A percentile compares a stretch with the other conserved stretches of the same genome.
Conservation (phyloP, 306 rosid species). For the Acmispon strigosus region DNA sequence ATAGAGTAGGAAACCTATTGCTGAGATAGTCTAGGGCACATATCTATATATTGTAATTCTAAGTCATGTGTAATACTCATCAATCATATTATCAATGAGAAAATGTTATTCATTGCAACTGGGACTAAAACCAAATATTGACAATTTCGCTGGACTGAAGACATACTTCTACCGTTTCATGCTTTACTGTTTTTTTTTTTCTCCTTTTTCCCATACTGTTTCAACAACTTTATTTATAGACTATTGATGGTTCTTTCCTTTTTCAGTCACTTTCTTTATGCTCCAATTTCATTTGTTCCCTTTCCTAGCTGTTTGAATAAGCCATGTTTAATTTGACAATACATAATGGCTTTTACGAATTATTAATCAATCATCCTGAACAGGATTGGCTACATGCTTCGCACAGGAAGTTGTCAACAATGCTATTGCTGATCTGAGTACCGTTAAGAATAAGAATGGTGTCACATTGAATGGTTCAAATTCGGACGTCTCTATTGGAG, state of each 20-base stretch:
- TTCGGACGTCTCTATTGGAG: slow-evolving; percentile 32
- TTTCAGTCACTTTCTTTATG: not conserved
- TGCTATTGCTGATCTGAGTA: slow-evolving; percentile 60
- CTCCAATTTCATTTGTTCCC: not conserved
- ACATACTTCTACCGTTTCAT: not conserved
- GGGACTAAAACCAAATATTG: too few species aligned
- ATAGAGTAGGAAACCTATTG: too few species aligned
- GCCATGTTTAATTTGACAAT: slow-evolving; percentile 12
- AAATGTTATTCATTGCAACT: too few species aligned
- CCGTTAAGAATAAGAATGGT: slow-evolving; percentile 28
- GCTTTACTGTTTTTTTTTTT: not conserved
- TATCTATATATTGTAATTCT: too few species aligned
- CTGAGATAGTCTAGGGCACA: too few species aligned
- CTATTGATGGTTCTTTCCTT: not conserved
- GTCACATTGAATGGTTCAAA: slow-evolving; percentile 26
- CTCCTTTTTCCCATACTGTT: not conserved
- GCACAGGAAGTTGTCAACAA: slow-evolving; percentile 59
- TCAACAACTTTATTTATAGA: not conserved
- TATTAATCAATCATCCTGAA: slow-evolving; percentile 29
- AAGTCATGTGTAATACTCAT: too few species aligned
- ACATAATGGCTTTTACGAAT: slow-evolving; percentile 13
- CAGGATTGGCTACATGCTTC: slow-evolving; percentile 76
- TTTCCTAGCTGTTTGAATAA: not conserved
- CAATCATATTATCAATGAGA: too few species aligned
- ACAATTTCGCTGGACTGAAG: too few species aligned